Conservation (phyloP, 805 yeast species). For the Kregervanrija pseudodelftensis region DNA sequence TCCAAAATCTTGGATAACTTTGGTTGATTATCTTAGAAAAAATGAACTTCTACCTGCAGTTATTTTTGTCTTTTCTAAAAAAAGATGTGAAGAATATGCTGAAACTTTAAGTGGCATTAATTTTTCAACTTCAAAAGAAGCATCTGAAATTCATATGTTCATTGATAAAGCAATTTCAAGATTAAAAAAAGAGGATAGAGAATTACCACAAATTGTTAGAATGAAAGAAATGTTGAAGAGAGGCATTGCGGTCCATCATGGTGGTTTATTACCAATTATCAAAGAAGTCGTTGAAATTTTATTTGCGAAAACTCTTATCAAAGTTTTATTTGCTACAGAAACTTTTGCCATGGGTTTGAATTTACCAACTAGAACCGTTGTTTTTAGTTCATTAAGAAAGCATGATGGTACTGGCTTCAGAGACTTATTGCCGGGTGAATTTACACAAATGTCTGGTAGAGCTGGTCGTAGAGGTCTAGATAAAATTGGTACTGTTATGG, state of each 20-base stretch:
- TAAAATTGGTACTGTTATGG: slow-evolving; percentile 86
- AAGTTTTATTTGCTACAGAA: slow-evolving; percentile 93
- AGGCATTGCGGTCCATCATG: slow-evolving; percentile 97
- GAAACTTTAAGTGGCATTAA: slow-evolving; percentile 66
- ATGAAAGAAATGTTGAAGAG: slow-evolving; percentile 76
- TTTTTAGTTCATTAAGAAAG: slow-evolving; percentile 76
- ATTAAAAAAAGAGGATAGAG: slow-evolving; percentile 85
- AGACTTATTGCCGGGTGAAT: slow-evolving; percentile 87
- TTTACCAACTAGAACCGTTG: slow-evolving; percentile 93
- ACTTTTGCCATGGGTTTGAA: slow-evolving; percentile 99
- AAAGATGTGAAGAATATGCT: slow-evolving; percentile 90
- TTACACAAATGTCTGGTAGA: slow-evolving; percentile 98
- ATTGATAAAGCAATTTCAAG: slow-evolving; percentile 84
- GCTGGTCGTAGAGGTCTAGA: slow-evolving; percentile 98
- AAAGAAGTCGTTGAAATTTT: slow-evolving; percentile 93
- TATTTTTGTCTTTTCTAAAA: slow-evolving; percentile 87
- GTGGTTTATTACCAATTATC: slow-evolving; percentile 85
- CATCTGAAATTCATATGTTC: slow-evolving; percentile 88
- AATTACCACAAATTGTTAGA: slow-evolving; percentile 82
- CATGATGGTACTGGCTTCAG: slow-evolving; percentile 87
- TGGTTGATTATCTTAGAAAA: slow-evolving; percentile 63
- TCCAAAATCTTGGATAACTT: slow-evolving; percentile 67
- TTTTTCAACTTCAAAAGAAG: slow-evolving; percentile 77
- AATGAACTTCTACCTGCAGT: slow-evolving; percentile 84
- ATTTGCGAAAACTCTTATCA: slow-evolving; percentile 79